A percentile compares a stretch with the other conserved stretches of the same genome.
These are phyloP conservation scores for Clathrospora elynae DNA, from an alignment of 2,329 filamentous ascomycete species.

Conservation along the genomic window DNA sequence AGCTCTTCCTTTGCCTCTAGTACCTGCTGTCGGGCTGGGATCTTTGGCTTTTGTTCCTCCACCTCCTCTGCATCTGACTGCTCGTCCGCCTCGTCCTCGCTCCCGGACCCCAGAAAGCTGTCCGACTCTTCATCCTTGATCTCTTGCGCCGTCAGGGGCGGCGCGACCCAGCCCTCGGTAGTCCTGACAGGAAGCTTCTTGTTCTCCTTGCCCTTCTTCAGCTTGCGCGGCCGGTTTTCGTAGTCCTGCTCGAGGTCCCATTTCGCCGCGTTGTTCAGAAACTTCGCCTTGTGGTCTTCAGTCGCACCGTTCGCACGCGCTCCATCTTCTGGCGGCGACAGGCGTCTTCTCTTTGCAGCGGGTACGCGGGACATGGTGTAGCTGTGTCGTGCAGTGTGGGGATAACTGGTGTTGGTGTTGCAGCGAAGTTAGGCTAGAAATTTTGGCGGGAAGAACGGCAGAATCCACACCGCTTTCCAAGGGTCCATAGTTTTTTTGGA, in stretches of 20 bases:
- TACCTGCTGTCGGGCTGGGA: conserved; percentile 80
- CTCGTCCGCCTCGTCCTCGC: conserved; percentile 57
- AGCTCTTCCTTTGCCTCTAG: conserved; percentile 88
- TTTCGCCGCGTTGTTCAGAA: conserved; percentile 74
- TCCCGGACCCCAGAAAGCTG: conserved; percentile 66
- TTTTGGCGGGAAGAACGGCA: conserved; percentile 32
- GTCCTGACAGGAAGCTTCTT: conserved; percentile 87
- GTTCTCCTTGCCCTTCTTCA: conserved; percentile 72
- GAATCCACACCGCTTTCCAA: conserved; percentile 18
- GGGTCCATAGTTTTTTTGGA: conserved; percentile 21
- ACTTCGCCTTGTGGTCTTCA: conserved; percentile 54
- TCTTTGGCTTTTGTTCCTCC: conserved; percentile 62
- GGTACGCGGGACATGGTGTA: conserved; percentile 42
- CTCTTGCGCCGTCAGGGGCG: conserved; percentile 48
- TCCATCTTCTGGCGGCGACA: conserved; percentile 44
- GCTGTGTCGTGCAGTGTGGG: neutral
- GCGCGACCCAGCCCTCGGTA: conserved; percentile 72
- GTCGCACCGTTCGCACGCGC: conserved; percentile 21
- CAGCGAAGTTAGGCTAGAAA: conserved; percentile 21
- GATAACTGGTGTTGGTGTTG: conserved; percentile 2
- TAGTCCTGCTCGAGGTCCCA: conserved; percentile 96
- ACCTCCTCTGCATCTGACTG: conserved; percentile 49
- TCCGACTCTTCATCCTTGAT: conserved; percentile 63
- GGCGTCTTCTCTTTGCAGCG: conserved; percentile 45
- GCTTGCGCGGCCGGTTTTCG: conserved; percentile 76